Percentiles rank a stretch among this genome's conserved stretches.
These are phyloP conservation scores for Agrocybe praecox DNA, from an alignment of 768 basidiomycete species.

Conservation along the genomic window DNA sequence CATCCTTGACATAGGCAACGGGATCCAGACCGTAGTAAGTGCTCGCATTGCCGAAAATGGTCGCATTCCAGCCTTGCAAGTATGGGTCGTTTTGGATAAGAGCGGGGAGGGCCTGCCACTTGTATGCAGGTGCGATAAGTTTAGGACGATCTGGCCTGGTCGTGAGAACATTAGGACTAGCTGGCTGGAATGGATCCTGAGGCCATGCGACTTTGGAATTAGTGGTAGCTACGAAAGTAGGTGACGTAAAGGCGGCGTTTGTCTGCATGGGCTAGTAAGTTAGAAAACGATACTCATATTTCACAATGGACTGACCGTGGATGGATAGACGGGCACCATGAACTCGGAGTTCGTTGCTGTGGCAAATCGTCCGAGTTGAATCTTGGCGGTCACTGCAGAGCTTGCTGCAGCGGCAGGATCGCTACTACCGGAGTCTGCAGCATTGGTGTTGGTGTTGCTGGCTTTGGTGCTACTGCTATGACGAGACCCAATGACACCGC, in stretches of 20 bases:
- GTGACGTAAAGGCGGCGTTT: conserved; percentile 66
- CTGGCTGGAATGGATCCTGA: conserved; percentile 71
- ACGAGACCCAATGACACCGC: conserved; percentile 78
- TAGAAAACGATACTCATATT: background rate
- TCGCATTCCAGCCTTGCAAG: conserved; percentile 84
- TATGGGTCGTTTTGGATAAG: conserved; percentile 87
- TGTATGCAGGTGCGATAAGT: conserved; percentile 88
- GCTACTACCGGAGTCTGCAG: conserved; percentile 34
- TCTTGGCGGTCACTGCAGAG: conserved; percentile 60
- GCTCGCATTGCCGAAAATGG: conserved; percentile 89
- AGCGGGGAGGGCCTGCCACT: conserved; percentile 80
- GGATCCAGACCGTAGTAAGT: conserved; percentile 65
- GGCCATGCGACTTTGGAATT: conserved; percentile 70
- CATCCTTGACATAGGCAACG: conserved; percentile 75
- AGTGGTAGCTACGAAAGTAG: conserved; percentile 69
- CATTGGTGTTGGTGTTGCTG: conserved; percentile 37
- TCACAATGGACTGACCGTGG: conserved; percentile 63
- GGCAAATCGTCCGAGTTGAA: conserved; percentile 67
- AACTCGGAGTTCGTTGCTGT: conserved; percentile 80
- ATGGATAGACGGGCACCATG: conserved; percentile 84
- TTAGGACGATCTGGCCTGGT: conserved; percentile 84
- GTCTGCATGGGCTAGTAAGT: conserved; percentile 49
- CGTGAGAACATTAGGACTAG: conserved; percentile 58
- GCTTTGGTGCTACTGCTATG: conserved; percentile 41
- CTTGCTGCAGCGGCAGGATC: conserved; percentile 47